Base-by-base conservation (phyloP, 495 filamentous ascomycete species). In the Hyaloscypha finlandica region DNA sequence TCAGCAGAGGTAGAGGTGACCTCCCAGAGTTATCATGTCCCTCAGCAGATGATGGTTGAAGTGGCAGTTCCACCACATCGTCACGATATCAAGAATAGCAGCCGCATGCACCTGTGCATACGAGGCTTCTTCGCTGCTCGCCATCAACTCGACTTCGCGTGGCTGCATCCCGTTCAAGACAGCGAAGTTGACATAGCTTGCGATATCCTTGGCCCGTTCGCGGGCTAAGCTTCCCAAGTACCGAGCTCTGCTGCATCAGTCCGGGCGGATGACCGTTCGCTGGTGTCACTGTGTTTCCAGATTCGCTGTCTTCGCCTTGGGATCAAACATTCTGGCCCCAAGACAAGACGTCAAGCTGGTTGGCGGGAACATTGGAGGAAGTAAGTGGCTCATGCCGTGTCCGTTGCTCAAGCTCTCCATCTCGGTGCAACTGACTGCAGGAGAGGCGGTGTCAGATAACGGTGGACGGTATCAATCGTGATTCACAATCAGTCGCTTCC, bases 221-320 rank as follows among this genome's bases (percentile, higher is more conserved):
- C 12, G 16, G 45, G 33, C 61, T 55, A 62, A 57, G 55, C 31
- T 48, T 66, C 61, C 61, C 70, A 72, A 72, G 33, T 73, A 66
- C 71, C 71, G 68, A 68, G 53, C 68, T 42, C 37, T 68, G 59
- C 70, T 74, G 71, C 71, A 71, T 57, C 52, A 37, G 71, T 70
- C 71, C 71, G 71, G 69, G 69, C 35, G 69, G 68, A 71, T 63
- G 63, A 55, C 58, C 63, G 53, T 66, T 63, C 48, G 63, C 53
- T 65, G 62, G 63, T 67, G 65, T 64, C 62, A 73, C 62, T 65
- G 61, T 29, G 42, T 70, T 59, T 66, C 68, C 68, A 53, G 58
- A 66, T 51, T 68, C 48, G 64, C 58, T 66, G n/a, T 33, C 25
- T 53, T 63, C 61, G 66, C 66, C 63, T 61, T 69, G 60, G 68